These are phyloP conservation scores for Metschnikowia borealis DNA, from an alignment of 805 yeast species.

Conservation along the genomic window DNA sequence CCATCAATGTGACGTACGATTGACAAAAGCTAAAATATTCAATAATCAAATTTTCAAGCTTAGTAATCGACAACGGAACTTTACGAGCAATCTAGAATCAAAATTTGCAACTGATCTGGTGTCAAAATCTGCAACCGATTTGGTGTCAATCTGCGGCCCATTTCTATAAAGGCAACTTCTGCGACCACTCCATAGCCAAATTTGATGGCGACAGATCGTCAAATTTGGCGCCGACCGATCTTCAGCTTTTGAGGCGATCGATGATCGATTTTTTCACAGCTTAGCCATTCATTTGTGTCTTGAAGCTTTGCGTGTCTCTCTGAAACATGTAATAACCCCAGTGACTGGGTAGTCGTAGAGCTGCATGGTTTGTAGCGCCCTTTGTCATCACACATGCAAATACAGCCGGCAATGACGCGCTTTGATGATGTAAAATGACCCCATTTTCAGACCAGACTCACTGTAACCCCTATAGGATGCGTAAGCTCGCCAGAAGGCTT, in stretches of 20 bases:
- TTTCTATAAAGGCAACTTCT: too few species aligned
- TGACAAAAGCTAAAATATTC: not conserved
- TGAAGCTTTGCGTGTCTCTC: not conserved
- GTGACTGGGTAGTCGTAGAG: not conserved
- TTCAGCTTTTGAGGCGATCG: too few species aligned
- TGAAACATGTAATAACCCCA: not conserved
- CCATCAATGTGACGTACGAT: not conserved
- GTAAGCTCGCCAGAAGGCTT: not conserved
- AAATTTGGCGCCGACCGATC: too few species aligned
- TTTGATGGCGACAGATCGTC: too few species aligned
- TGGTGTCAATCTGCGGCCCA: too few species aligned
- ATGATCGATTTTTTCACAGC: not conserved
- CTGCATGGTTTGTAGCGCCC: not conserved
- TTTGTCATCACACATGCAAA: not conserved
- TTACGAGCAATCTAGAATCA: too few species aligned
- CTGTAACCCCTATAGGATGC: not conserved
- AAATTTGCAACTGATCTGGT: too few species aligned
- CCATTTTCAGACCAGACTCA: not conserved
- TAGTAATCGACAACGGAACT: not conserved
- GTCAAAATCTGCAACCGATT: too few species aligned
- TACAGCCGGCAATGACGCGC: not conserved
- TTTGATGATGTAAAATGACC: not conserved
- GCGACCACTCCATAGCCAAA: too few species aligned
- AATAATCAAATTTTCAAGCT: not conserved
- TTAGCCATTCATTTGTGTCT: not conserved